Evolutionary conservation across 176 grass and related monocot species (phyloP).

Genomic region (Oryza glumipatula): DNA sequence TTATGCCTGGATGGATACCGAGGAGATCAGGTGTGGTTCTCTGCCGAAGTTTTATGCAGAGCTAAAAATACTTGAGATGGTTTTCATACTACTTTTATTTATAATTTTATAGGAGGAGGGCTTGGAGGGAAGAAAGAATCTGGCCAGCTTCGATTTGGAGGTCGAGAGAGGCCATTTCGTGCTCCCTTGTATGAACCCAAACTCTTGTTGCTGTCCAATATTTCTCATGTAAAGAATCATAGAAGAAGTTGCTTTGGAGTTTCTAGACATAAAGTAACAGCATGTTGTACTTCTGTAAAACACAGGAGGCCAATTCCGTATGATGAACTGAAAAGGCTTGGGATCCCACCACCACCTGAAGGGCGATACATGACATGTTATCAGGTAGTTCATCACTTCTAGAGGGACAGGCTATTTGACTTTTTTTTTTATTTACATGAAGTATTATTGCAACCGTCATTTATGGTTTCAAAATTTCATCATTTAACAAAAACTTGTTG

Average conservation of each 20-base stretch:
- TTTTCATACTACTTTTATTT: slow-evolving; percentile 24
- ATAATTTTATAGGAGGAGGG: slow-evolving; percentile 62
- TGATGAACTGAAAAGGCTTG: slow-evolving; percentile 83
- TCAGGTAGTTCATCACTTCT: slow-evolving; percentile 48
- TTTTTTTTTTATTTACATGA: background rate
- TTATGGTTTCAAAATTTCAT: background rate
- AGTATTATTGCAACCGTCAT: background rate
- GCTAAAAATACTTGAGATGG: slow-evolving; percentile 26
- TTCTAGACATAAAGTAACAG: background rate
- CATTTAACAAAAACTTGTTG: background rate
- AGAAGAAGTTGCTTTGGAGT: background rate
- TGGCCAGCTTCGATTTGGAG: slow-evolving; percentile 95
- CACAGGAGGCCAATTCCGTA: slow-evolving; percentile 78
- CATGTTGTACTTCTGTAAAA: slow-evolving; percentile 24
- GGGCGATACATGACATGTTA: slow-evolving; percentile 77
- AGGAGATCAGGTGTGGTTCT: slow-evolving; percentile 70
- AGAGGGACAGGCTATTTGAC: background rate
- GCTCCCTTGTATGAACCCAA: slow-evolving; percentile 81
- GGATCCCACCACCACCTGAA: slow-evolving; percentile 86
- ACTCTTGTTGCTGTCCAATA: slow-evolving; percentile 6
- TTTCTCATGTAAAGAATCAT: background rate
- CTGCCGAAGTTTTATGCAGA: slow-evolving; percentile 13
- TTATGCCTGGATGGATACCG: slow-evolving; percentile 98
- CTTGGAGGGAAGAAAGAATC: slow-evolving; percentile 98
- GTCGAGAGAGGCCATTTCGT: slow-evolving; percentile 94